Evolutionary conservation across 805 yeast genomes (phyloP).

Genomic region (Starmerella bombi): DNA sequence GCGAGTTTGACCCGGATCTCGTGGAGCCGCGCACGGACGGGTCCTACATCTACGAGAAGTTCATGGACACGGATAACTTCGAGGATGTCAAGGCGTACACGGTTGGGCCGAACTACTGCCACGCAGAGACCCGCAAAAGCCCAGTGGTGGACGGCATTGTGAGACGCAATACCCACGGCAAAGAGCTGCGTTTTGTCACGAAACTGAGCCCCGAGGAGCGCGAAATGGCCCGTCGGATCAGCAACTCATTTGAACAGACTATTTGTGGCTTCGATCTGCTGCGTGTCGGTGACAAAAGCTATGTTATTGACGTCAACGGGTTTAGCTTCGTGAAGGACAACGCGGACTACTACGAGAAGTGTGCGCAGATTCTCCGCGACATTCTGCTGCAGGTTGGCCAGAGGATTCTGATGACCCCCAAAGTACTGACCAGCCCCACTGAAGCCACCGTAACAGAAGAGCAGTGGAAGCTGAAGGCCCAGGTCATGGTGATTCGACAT

Average conservation of each 20-base stretch:
- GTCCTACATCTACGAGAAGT: constrained; percentile 80
- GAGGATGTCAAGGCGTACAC: constrained; percentile 98
- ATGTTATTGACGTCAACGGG: constrained; percentile 95
- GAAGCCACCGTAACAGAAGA: constrained; percentile 32
- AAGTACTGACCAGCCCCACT: constrained; percentile 8
- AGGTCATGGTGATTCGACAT: constrained; percentile 83
- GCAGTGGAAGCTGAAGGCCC: constrained; percentile 93
- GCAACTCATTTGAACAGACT: constrained; percentile 70
- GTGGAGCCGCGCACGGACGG: constrained; percentile 72
- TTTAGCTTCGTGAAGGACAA: constrained; percentile 95
- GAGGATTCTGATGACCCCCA: constrained; percentile 20
- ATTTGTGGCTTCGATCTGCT: constrained; percentile 94
- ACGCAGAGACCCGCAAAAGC: constrained; percentile 95
- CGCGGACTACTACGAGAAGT: constrained; percentile 65
- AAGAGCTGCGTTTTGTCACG: constrained; percentile 85
- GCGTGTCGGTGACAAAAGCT: constrained; percentile 76
- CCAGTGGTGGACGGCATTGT: constrained; percentile 99
- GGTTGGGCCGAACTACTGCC: constrained; percentile 81
- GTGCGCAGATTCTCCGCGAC: constrained; percentile 63
- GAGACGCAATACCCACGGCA: constrained; percentile 92
- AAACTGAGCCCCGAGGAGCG: constrained; percentile 62
- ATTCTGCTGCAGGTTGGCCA: constrained; percentile 52
- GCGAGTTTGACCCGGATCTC: constrained; percentile 83
- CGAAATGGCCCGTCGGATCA: constrained; percentile 64
- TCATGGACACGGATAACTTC: constrained; percentile 95